Percentiles rank a stretch among this genome's conserved stretches.
Conservation (phyloP, 2,329 filamentous ascomycete species). For the Mycogone perniciosa region DNA sequence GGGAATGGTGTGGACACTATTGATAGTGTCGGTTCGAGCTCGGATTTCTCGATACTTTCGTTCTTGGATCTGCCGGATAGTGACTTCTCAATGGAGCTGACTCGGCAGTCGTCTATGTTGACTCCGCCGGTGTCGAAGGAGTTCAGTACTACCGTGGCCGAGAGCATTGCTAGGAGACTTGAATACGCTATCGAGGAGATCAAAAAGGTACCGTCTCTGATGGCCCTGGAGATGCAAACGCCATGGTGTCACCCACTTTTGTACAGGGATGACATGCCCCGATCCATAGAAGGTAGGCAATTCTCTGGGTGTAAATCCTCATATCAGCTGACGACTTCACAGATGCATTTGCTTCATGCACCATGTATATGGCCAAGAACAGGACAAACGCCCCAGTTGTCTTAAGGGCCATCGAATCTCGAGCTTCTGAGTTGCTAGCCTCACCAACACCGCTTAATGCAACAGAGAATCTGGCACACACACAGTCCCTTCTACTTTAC, state of each 20-base stretch:
- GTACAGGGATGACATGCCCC: constrained; percentile 46
- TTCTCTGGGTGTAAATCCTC: neutral
- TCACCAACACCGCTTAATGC: constrained; percentile 25
- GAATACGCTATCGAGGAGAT: constrained; percentile 45
- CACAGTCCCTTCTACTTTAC: constrained; percentile 44
- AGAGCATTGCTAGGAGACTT: constrained; percentile 28
- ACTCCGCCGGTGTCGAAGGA: constrained; percentile 18
- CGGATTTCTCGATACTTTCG: constrained; percentile 10
- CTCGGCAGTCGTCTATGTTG: constrained; percentile 18
- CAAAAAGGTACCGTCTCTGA: constrained; percentile 39
- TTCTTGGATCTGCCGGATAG: constrained; percentile 14
- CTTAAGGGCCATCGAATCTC: constrained; percentile 40
- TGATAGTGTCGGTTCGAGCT: neutral
- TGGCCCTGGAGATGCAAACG: constrained; percentile 43
- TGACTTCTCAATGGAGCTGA: constrained; percentile 16
- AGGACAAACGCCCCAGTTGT: constrained; percentile 41
- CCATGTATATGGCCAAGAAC: constrained; percentile 46
- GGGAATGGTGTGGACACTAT: neutral
- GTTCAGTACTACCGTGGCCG: constrained; percentile 17
- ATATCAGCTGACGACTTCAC: neutral
- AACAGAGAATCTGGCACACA: constrained; percentile 32
- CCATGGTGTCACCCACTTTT: constrained; percentile 49
- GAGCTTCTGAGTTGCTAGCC: constrained; percentile 36
- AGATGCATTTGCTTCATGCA: constrained; percentile 49
- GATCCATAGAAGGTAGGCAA: constrained; percentile 39